Evolutionary conservation across 495 filamentous ascomycete genomes (phyloP), one percentile per base, ranked within the genome.

Genomic region (Neurospora discreta): DNA sequence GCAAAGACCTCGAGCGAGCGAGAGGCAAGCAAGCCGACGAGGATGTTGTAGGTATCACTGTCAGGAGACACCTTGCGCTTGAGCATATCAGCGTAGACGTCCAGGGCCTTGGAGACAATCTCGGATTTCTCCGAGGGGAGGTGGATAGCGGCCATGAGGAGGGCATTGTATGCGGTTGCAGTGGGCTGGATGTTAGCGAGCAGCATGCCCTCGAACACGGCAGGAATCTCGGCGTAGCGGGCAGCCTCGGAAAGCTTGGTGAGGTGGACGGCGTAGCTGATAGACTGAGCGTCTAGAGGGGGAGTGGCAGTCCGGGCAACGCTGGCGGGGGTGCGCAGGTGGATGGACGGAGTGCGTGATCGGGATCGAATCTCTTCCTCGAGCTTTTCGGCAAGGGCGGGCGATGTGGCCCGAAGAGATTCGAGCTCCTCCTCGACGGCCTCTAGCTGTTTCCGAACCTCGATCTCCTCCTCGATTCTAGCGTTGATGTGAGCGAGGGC

Each of bases 61-160:
- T 96, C 90, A 18, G 95, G 95, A 36, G 85, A 81, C 52, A 98
- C 90, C 76, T 90, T 90, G 68, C 94, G 91, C 73, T 91, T 87
- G 74, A 97, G 90, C 95, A 99, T 97, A 79, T 98, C 93, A 52
- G 93, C 91, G 83, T 98, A 98, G 71, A 98, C 91, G 85, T 94
- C 93, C 68, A 98, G 87, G 7, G 92, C 94, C 82, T 97, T 97
- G 67, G 92, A 89, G 33, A 97, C 90, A 11, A 93, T 87, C 81
- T 93, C 92, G 68, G 90, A 88, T 77, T 89, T 89, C 76, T 92
- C 88, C 7, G 84, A 83, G 1, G 90, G 87, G 26, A 97, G 85
- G 72, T 91, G 83, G 72, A 96, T 89, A 30, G 93, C 94, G 38
- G 96, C 93, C 75, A 89, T 85, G 46, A 99, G 84, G 52, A 98